Evolutionary conservation across 225 moss, liverwort and hornwort species (phyloP).

Genomic region (Sphagnum tenellum): DNA sequence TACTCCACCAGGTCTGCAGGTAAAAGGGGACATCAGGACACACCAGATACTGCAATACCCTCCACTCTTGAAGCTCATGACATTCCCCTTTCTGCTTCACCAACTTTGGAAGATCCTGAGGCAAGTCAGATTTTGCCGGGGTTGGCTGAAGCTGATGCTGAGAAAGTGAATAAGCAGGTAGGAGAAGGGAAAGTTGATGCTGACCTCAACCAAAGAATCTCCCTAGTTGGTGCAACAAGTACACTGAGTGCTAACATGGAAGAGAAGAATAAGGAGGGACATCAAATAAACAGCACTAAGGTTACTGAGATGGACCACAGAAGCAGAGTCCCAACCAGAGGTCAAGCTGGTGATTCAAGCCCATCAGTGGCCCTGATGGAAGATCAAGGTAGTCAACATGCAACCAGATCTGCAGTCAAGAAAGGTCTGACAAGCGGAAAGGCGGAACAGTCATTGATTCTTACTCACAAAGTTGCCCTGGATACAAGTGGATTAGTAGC

Average conservation of each 20-base stretch:
- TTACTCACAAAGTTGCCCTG: not conserved
- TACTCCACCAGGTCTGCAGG: conserved; percentile 29
- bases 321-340: conserved; percentile 7
- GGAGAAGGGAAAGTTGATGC: conserved; percentile 18
- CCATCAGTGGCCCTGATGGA: conserved; percentile 3
- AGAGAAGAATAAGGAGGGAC: not conserved
- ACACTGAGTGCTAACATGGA: conserved; percentile 17
- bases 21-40: conserved; percentile 23
- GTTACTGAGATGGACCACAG: conserved; percentile 8
- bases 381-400: conserved; percentile 4
- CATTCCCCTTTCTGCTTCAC: conserved; percentile 3
- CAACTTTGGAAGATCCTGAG: conserved; percentile 8
- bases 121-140: conserved; percentile 4
- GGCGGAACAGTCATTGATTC: not conserved
- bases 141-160: conserved; percentile 17
- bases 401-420: conserved; percentile 5
- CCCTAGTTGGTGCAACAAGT: conserved; percentile 14
- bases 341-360: conserved; percentile 9
- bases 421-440: not conserved
- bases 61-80: conserved; percentile 16
- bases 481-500: not conserved
- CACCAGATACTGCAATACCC: conserved; percentile 12
- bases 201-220: conserved; percentile 11
- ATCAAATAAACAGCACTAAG: conserved; percentile 1
- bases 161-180: conserved; percentile 12